A percentile compares a stretch with the other conserved stretches of the same genome.
Evolutionary conservation across 2,329 filamentous ascomycete genomes (phyloP).

Genomic region (Colletotrichum theobromicola): DNA sequence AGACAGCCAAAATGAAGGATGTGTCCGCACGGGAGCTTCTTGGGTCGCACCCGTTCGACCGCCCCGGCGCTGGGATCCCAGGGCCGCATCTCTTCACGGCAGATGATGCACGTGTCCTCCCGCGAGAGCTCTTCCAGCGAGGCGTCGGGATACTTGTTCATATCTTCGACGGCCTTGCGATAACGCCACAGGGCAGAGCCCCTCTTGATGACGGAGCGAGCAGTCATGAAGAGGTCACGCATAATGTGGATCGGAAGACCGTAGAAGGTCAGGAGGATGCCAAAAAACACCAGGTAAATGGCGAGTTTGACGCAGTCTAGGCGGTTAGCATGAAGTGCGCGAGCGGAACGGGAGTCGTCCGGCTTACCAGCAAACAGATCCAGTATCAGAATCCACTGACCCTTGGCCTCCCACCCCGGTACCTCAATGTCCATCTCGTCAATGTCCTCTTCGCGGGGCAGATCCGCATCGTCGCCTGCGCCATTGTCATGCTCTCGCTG

Average conservation of each 20-base stretch:
- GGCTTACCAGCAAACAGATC: constrained; percentile 79
- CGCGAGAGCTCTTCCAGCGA: constrained; percentile 82
- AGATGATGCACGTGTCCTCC: constrained; percentile 97
- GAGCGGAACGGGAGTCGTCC: not conserved
- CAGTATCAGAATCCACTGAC: constrained; percentile 87
- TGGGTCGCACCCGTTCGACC: constrained; percentile 85
- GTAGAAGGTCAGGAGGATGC: constrained; percentile 91
- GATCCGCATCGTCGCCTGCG: constrained; percentile 47
- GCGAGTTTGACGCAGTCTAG: constrained; percentile 88
- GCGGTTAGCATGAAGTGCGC: constrained; percentile 19
- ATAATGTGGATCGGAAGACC: constrained; percentile 97
- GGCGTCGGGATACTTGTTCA: constrained; percentile 94
- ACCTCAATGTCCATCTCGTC: constrained; percentile 96
- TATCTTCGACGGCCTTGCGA: constrained; percentile 88
- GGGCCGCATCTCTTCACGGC: constrained; percentile 90
- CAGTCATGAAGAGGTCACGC: constrained; percentile 92
- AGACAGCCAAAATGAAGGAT: constrained; percentile 94
- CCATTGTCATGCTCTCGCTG: constrained; percentile 53
- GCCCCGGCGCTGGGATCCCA: constrained; percentile 70
- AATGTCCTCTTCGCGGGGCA: constrained; percentile 75
- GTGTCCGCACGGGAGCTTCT: constrained; percentile 96
- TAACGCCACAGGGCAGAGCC: constrained; percentile 90
- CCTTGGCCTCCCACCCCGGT: constrained; percentile 95
- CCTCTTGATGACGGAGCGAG: constrained; percentile 87
- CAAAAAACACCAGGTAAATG: constrained; percentile 91